These are phyloP conservation scores for Trichoderma polysporum DNA, from an alignment of 2,329 filamentous ascomycete genomes.

Conservation along the genomic window DNA sequence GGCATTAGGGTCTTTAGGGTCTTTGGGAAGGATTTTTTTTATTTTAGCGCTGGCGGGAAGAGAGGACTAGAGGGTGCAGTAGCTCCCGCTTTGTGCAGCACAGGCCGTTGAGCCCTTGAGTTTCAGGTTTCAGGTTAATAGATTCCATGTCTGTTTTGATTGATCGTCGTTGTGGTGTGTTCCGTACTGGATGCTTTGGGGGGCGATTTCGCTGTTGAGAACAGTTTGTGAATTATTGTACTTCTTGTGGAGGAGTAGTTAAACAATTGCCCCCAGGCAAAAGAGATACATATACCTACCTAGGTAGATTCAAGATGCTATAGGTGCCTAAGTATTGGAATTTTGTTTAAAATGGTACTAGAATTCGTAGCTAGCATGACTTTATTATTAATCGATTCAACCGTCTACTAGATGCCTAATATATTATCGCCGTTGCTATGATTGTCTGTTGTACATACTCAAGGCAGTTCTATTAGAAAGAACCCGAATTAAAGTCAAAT, in stretches of 20 bases:
- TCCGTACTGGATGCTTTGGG: background rate
- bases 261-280: no score
- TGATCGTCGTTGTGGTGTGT: background rate
- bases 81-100: slow-evolving; percentile 6
- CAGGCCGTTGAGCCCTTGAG: background rate
- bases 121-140: background rate
- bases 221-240: no score
- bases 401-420: background rate
- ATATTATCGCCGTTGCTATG: background rate
- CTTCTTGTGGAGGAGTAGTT: no score
- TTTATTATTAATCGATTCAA: background rate
- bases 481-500: background rate
- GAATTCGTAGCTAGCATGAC: no score
- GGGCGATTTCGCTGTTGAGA: no score
- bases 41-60: slow-evolving; percentile 4
- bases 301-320: no score
- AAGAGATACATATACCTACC: no score
- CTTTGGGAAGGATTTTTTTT: background rate
- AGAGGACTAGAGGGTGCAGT: slow-evolving; percentile 4
- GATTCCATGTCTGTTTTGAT: no score
- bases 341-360: no score
- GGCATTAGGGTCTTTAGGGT: background rate
- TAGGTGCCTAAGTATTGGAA: no score
- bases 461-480: background rate
- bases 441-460: background rate